These are phyloP conservation scores for Persicaria tinctoria DNA, from an alignment of 148 eudicot species.

Conservation along the genomic window DNA sequence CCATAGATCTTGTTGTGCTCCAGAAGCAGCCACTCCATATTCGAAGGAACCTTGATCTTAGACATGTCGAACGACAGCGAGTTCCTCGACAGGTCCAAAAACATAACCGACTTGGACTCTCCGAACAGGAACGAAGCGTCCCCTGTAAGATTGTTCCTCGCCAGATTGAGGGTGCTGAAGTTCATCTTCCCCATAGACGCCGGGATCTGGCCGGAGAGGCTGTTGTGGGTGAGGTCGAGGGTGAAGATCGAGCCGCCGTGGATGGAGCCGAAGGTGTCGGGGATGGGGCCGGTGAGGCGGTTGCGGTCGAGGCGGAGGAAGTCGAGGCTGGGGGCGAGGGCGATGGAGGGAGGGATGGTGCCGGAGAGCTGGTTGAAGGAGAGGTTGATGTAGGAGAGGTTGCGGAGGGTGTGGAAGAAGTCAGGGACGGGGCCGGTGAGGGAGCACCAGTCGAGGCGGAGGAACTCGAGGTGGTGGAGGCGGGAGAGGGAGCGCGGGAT, in stretches of 20 bases:
- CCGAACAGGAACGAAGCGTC: slow-evolving; percentile 41
- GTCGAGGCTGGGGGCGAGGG: slow-evolving; percentile 15
- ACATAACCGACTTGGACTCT: not conserved
- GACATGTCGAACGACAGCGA: slow-evolving; percentile 29
- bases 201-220: slow-evolving; percentile 29
- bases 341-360: slow-evolving; percentile 23
- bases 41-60: slow-evolving; percentile 15
- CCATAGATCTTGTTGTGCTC: slow-evolving; percentile 40
- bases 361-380: slow-evolving; percentile 29
- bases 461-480: slow-evolving; percentile 18
- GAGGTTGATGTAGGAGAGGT: slow-evolving; percentile 20
- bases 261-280: slow-evolving; percentile 17
- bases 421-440: slow-evolving; percentile 36
- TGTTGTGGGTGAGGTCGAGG: slow-evolving; percentile 23
- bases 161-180: slow-evolving; percentile 12
- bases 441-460: slow-evolving; percentile 16
- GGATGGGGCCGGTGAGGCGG: slow-evolving; percentile 33
- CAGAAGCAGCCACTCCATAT: slow-evolving; percentile 17
- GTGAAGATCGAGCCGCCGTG: no score
- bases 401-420: slow-evolving; percentile 19
- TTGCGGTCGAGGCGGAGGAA: slow-evolving; percentile 27
- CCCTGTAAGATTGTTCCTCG: slow-evolving; percentile 25
- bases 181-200: slow-evolving; percentile 16
- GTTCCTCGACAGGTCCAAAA: slow-evolving; percentile 24
- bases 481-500: slow-evolving; percentile 27